Evolutionary conservation across 129 eudicot species (phyloP), one percentile per base, ranked within the genome.

Genomic region (carrot (Daucus carota)): DNA sequence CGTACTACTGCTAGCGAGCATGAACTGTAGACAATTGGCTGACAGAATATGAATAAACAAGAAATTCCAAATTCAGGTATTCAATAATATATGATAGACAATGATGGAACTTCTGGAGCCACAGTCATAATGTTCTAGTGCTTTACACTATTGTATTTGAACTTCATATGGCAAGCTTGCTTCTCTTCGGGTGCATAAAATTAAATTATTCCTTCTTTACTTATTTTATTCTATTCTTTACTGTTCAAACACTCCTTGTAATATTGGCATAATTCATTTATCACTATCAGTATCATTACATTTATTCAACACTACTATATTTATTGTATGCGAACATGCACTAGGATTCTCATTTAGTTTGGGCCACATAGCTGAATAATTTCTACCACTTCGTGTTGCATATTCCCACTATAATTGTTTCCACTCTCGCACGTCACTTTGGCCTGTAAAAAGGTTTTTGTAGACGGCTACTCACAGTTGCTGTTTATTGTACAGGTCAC

Each of bases 401-500:
- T 54, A n/a, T 54, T 54, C 31, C 29, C 29, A 8, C 14, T n/a
- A 28, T 54, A 0, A 54, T n/a, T 54, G 29, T 6, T 20, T n/a
- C 29, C 13, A n/a, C 62, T 54, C 62, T 9, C n/a, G 62, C 62
- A n/a, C 63, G 1, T 22, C 63, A 54, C 28, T 52, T 52, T 22
- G n/a, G 57, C 57, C 57, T 50, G 20, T 50, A 20, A 50, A 50
- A 50, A 18, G 59, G 59, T 20, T 50, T 50, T 20, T 20, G 63
- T 54, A 54, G 65, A 24, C 63, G 31, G 31, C 31, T n/a, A 24
- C 33, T 33, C 42, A 22, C 17, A 29, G 1, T 20, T 10, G 9
- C 14, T 50, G 42, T 34, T 57, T 44, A n/a, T 42, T 26, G 7
- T 62, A 54, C 85, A 85, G 88, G 85, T 85, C 88, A 7, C 83